phyloP scores from a whole-genome alignment of 768 basidiomycete genomes.

The Heimioporus sp. region DNA sequence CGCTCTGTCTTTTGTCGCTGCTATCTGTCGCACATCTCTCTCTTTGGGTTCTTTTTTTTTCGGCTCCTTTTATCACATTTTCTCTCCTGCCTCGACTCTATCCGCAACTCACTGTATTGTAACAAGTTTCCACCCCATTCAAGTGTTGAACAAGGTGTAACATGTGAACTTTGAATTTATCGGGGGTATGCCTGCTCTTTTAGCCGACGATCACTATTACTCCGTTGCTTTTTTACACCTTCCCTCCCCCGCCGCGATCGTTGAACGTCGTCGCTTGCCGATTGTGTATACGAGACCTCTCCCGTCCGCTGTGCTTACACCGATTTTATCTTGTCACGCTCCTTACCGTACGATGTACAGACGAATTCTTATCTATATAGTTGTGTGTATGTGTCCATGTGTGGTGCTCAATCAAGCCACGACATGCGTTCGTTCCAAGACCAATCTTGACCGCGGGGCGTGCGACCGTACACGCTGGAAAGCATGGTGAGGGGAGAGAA shows the following conservation, averaged over 20 bases:
- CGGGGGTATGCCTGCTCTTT: slow-evolving; percentile 18
- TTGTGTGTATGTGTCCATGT: slow-evolving; percentile 3
- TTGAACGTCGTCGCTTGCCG: slow-evolving; percentile 4
- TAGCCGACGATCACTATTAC: slow-evolving; percentile 13
- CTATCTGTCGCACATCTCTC: slow-evolving; percentile 82
- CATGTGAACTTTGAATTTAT: slow-evolving; percentile 45
- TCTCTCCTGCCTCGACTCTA: slow-evolving; percentile 24
- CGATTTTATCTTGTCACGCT: slow-evolving; percentile 27
- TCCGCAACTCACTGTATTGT: slow-evolving; percentile 80
- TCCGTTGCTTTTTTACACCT: slow-evolving; percentile 11
- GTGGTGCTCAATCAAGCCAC: slow-evolving; percentile 39
- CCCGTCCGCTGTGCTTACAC: slow-evolving; percentile 1
- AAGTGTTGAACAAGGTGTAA: slow-evolving; percentile 59
- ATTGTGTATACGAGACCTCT: slow-evolving; percentile 20
- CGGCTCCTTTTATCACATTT: slow-evolving; percentile 3
- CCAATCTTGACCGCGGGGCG: slow-evolving; percentile 33
- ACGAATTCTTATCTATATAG: slow-evolving; percentile 23
- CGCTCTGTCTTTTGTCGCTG: slow-evolving; percentile 56
- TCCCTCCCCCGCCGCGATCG: slow-evolving; percentile 7
- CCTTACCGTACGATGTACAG: slow-evolving; percentile 29
- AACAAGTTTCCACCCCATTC: slow-evolving; percentile 52
- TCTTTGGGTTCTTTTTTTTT: slow-evolving; percentile 51
- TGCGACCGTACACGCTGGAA: slow-evolving; percentile 22
- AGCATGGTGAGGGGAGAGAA: not conserved
- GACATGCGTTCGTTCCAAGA: slow-evolving; percentile 47